Percentiles rank a stretch among this genome's conserved stretches.
Evolutionary conservation across 73 alveolate species (phyloP).

Genomic region (Paramecium sonneborni): DNA sequence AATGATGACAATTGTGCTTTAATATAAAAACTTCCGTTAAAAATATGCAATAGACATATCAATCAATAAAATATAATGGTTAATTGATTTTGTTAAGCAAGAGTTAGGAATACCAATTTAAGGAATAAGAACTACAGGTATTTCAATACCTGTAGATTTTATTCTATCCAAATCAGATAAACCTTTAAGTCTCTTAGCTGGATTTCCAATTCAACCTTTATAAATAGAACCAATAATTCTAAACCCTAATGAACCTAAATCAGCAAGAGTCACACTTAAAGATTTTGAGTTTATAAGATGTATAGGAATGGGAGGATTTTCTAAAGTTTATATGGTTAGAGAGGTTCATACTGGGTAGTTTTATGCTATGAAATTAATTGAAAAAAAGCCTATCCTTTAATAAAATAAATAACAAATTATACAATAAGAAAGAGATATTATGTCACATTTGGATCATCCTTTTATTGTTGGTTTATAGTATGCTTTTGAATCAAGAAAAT

Average conservation of each 20-base stretch:
- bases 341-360: conserved; percentile 33
- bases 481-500: conserved; percentile 86
- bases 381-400: conserved; percentile 38
- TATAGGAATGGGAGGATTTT: conserved; percentile 61
- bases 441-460: conserved; percentile 84
- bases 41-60: conserved; percentile 53
- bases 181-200: not conserved
- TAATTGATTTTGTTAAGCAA: conserved; percentile 44
- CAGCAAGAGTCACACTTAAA: conserved; percentile 17
- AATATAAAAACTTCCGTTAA: conserved; percentile 18
- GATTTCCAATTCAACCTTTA: conserved; percentile 8
- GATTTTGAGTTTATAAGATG: conserved; percentile 59
- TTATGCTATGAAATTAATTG: conserved; percentile 52
- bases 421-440: conserved; percentile 82
- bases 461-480: conserved; percentile 85
- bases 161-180: conserved; percentile 46
- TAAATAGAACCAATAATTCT: not conserved
- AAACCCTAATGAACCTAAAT: not conserved
- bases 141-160: conserved; percentile 36
- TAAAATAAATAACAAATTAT: conserved; percentile 57
- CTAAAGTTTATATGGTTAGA: conserved; percentile 53
- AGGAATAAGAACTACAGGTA: conserved; percentile 52
- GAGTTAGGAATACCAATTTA: not conserved
- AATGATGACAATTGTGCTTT: conserved; percentile 23
- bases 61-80: conserved; percentile 40